Conservation (phyloP, 371 early-diverging fungal genomes). For the Mucor indicus region DNA sequence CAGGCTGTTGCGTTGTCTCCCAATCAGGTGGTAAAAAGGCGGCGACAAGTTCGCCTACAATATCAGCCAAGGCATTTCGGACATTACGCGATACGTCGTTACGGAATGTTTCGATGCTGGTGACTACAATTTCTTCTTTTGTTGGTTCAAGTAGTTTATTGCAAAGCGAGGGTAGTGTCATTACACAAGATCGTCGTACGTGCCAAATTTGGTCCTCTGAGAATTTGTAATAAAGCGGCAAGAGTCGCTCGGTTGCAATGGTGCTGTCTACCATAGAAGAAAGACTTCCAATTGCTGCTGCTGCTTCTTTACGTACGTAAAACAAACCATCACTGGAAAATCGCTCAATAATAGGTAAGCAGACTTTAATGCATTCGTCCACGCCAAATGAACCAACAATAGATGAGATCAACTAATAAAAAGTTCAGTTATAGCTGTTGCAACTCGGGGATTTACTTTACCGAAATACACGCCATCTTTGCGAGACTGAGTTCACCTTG, state of each 20-base stretch:
- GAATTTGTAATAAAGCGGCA: constrained; percentile 51
- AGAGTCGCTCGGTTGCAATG: constrained; percentile 45
- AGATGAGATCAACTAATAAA: constrained; percentile 47
- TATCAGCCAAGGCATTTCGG: constrained; percentile 55
- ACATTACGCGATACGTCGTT: constrained; percentile 60
- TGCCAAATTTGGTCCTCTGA: constrained; percentile 62
- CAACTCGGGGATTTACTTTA: constrained; percentile 13
- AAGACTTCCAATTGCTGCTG: constrained; percentile 49
- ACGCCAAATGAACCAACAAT: constrained; percentile 45
- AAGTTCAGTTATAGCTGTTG: not conserved
- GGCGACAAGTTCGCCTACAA: constrained; percentile 57
- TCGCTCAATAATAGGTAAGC: constrained; percentile 52
- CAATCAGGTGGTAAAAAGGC: constrained; percentile 50
- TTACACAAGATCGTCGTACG: constrained; percentile 55
- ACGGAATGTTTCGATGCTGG: constrained; percentile 46
- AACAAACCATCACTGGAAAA: constrained; percentile 50
- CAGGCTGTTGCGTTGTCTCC: constrained; percentile 42
- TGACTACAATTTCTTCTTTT: constrained; percentile 36
- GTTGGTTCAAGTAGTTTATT: constrained; percentile 43
- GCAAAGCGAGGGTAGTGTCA: constrained; percentile 48
- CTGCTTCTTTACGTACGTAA: constrained; percentile 62
- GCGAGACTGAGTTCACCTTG: constrained; percentile 56
- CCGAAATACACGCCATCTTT: constrained; percentile 59
- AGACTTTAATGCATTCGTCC: constrained; percentile 42
- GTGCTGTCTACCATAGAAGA: constrained; percentile 38